Evolutionary conservation across 208 protist genomes (phyloP), one percentile per base, ranked within the genome.

Genomic region (Kentomonas sorsogonicus): DNA sequence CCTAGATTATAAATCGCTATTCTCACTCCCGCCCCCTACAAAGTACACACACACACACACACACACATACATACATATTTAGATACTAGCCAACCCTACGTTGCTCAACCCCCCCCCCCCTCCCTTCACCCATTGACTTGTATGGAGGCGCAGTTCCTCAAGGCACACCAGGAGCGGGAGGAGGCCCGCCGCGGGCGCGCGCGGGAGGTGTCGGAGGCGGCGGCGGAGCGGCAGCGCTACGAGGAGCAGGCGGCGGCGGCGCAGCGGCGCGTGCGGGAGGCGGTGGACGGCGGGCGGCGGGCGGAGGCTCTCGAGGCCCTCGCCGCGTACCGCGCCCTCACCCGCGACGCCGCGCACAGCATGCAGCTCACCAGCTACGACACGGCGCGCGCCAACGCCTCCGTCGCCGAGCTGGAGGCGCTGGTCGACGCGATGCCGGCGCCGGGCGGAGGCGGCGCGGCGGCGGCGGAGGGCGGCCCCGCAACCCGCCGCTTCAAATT

Each of bases 81-180:
- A n/a, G n/a, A n/a, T n/a, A n/a, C n/a, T n/a, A n/a, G n/a, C n/a
- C n/a, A n/a, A n/a, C n/a, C n/a, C n/a, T n/a, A n/a, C n/a, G n/a
- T n/a, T n/a, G n/a, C n/a, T n/a, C n/a, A n/a, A n/a, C n/a, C 51
- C 13, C 16, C 13, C 55, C n/a, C n/a, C n/a, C n/a, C n/a, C n/a
- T n/a, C n/a, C n/a, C n/a, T n/a, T n/a, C n/a, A n/a, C 91, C 91
- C 52, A 62, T 91, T 38, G 60, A 54, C 29, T 40, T 54, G 20
- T 91, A 75, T 69, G 74, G 73, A 80, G 41, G 77, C 83, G 53
- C 74, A 77, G 64, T 94, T 94, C 50, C 54, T 94, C 1, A 84
- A 87, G 40, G 54, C 60, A 0, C 76, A 75, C 18, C 76, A 87
- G 38, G 81, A 89, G 71, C 71, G 86, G 0, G 75, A 87, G 56